Evolutionary conservation across 495 filamentous ascomycete genomes (phyloP).

Genomic region (Hyphodiscus hymeniophilus): DNA sequence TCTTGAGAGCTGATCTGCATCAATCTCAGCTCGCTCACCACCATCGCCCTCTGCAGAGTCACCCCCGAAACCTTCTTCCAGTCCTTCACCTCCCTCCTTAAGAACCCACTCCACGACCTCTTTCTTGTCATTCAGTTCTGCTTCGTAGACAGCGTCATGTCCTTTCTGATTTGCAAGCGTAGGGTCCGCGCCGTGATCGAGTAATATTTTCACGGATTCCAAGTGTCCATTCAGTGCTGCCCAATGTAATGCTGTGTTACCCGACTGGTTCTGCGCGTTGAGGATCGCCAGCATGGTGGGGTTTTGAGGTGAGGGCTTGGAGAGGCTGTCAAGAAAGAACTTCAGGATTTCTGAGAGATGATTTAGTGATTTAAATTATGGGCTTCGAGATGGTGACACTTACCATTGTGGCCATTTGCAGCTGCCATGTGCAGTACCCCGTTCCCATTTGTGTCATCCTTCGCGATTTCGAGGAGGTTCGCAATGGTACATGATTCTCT

Average conservation of each 20-base stretch:
- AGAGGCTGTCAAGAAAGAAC: conserved; percentile 37
- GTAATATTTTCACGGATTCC: conserved; percentile 64
- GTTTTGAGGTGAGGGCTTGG: conserved; percentile 18
- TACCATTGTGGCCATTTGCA: conserved; percentile 81
- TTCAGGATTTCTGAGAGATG: conserved; percentile 42
- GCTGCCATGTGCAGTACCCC: conserved; percentile 77
- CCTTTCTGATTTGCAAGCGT: conserved; percentile 70
- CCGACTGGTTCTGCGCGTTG: conserved; percentile 64
- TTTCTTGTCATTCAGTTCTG: conserved; percentile 61
- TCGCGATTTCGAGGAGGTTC: conserved; percentile 54
- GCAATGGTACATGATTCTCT: conserved; percentile 43
- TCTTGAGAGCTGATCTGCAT: no score
- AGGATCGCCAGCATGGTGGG: conserved; percentile 38
- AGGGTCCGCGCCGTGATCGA: conserved; percentile 61
- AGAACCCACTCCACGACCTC: conserved; percentile 62
- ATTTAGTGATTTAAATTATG: background rate
- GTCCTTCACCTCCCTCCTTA: conserved; percentile 37
- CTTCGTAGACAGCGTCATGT: conserved; percentile 78
- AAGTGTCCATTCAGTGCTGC: conserved; percentile 84
- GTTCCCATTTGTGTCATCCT: conserved; percentile 65
- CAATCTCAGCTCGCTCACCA: no score
- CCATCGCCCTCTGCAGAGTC: conserved; percentile 20
- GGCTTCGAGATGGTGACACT: no score
- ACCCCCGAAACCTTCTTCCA: conserved; percentile 42
- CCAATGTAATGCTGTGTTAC: conserved; percentile 90